Conservation (phyloP, 1,139 yeast species). For the Suhomyces anneliseae region DNA sequence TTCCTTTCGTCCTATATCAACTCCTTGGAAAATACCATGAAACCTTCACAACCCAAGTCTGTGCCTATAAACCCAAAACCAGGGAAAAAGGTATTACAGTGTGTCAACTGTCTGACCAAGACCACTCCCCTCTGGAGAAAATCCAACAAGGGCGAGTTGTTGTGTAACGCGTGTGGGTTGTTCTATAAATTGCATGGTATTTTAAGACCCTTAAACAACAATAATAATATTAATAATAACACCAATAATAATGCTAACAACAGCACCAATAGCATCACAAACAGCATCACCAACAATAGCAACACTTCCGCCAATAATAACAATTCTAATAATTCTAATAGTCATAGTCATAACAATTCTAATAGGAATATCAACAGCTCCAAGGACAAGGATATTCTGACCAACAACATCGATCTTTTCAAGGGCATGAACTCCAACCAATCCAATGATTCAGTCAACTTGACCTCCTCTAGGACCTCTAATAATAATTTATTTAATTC, state of each 20-base stretch:
- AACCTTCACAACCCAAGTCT: background rate
- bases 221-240: background rate
- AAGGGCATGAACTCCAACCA: slow-evolving; percentile 15
- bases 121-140: slow-evolving; percentile 52
- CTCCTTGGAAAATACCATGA: slow-evolving; percentile 35
- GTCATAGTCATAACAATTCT: no score
- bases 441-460: background rate
- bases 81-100: slow-evolving; percentile 31
- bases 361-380: no score
- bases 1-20: slow-evolving; percentile 43
- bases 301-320: slow-evolving; percentile 23
- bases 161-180: slow-evolving; percentile 51
- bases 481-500: no score
- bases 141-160: slow-evolving; percentile 43
- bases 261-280: slow-evolving; percentile 16
- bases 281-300: slow-evolving; percentile 23
- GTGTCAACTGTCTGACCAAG: slow-evolving; percentile 46
- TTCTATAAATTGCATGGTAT: slow-evolving; percentile 49
- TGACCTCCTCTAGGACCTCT: no score
- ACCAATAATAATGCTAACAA: background rate
- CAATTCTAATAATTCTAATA: background rate
- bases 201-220: slow-evolving; percentile 38
- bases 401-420: slow-evolving; percentile 25
- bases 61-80: slow-evolving; percentile 7
- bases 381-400: slow-evolving; percentile 24